Evolutionary conservation across 495 filamentous ascomycete genomes (phyloP), one percentile per base, ranked within the genome.

Genomic region (Pseudoneurospora amorphoporcata): DNA sequence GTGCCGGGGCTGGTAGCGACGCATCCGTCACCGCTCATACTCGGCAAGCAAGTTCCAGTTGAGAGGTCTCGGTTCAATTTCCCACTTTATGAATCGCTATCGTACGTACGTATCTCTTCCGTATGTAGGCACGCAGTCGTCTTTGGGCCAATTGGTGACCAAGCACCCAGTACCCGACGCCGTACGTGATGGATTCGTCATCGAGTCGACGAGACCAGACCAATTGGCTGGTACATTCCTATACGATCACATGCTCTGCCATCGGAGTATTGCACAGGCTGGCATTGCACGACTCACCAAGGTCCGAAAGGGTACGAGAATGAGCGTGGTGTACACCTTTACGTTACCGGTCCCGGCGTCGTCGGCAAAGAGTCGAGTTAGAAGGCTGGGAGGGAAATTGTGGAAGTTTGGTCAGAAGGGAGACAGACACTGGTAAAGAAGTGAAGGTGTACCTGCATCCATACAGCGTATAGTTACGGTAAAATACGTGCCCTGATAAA

Each of bases 1-100:
- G 69, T 70, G 73, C 39, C 61, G 69, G 69, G 42, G 53, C 53
- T 65, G 53, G 53, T 68, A 70, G 71, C 68, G 71, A 76, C 76
- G 72, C 72, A 75, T 76, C 74, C 53, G 72, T 74, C 45, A 74
- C 76, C 68, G 69, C 43, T 74, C 68, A 69, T 65, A 75, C 45
- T 68, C 68, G 73, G 39, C 69, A 68, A 68, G 42, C 45, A 71
- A 72, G 75, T 70, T 68, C 71, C 69, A 71, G 73, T 45, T 65
- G 53, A 65, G 53, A 65, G 53, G 53, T 65, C 10, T 12, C 29
- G 14, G 29, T 65, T 65, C 29, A 65, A 65, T 65, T 65, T 65
- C 53, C 29, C 29, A 65, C 29, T 8, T 17, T 7, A 61, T 65
- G 53, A 35, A 4, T 58, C 47, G 47, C 47, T 29, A 58, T 58